phyloP scores from a whole-genome alignment of 2,329 filamentous ascomycete species.

The Neonectria coccinea region DNA sequence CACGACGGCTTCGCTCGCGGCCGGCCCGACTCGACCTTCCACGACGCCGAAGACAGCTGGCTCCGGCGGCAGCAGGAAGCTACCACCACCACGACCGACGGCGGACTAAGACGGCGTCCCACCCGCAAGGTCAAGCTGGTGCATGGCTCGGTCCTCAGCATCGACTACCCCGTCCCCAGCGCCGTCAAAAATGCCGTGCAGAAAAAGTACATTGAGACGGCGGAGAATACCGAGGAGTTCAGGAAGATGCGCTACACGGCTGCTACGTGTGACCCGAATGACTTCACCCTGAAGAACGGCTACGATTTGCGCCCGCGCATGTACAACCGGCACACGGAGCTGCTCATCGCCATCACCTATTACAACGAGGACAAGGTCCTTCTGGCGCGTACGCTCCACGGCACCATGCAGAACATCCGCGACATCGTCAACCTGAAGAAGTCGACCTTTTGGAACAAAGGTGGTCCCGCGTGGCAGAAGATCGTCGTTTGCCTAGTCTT shows the following conservation, averaged over 20 bases:
- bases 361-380: conserved; percentile 22
- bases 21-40: background rate
- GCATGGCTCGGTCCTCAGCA: conserved; percentile 9
- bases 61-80: conserved; percentile 2
- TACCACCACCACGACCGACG: background rate
- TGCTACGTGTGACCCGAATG: conserved; percentile 12
- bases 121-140: conserved; percentile 4
- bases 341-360: conserved; percentile 12
- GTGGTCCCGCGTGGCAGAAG: conserved; percentile 14
- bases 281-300: conserved; percentile 13
- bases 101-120: background rate
- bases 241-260: conserved; percentile 11
- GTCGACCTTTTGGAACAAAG: conserved; percentile 14
- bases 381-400: conserved; percentile 9
- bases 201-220: background rate
- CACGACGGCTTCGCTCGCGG: background rate
- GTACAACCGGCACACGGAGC: conserved; percentile 15
- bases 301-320: conserved; percentile 11
- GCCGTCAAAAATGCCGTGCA: conserved; percentile 15
- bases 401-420: conserved; percentile 12
- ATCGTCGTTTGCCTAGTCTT: conserved; percentile 18
- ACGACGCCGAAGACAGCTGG: conserved; percentile 7
- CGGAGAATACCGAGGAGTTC: conserved; percentile 5
- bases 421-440: conserved; percentile 10
- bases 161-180: conserved; percentile 13